phyloP scores from a whole-genome alignment of 1,139 yeast species.

The Hansenula lynferdii region DNA sequence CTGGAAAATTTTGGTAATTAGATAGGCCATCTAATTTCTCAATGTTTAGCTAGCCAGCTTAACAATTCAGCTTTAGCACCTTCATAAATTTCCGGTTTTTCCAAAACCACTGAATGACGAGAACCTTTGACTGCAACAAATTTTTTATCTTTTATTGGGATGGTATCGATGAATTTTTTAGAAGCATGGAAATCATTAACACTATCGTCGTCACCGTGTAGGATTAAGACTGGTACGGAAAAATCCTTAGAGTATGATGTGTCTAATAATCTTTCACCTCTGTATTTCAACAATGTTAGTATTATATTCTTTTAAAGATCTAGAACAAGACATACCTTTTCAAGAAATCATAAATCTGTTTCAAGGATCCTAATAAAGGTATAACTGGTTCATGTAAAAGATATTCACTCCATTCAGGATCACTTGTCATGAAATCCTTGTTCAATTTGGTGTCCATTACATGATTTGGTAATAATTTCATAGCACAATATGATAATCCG shows the following conservation, averaged over 20 bases:
- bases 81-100: constrained; percentile 34
- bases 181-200: constrained; percentile 57
- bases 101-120: constrained; percentile 43
- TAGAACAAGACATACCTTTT: constrained; percentile 19
- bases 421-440: constrained; percentile 50
- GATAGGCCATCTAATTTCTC: too few species aligned
- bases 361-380: constrained; percentile 40
- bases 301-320: neutral
- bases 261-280: constrained; percentile 52
- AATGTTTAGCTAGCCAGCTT: constrained; percentile 9
- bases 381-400: constrained; percentile 39
- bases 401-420: constrained; percentile 43
- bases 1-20: too few species aligned
- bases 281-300: constrained; percentile 14
- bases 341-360: constrained; percentile 61
- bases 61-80: constrained; percentile 6
- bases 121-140: constrained; percentile 25
- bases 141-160: constrained; percentile 28
- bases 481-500: constrained; percentile 41
- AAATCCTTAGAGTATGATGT: constrained; percentile 39
- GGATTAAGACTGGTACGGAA: constrained; percentile 42
- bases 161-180: constrained; percentile 37
- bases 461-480: constrained; percentile 45
- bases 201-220: constrained; percentile 48
- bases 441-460: constrained; percentile 55